Evolutionary conservation across 2,329 filamentous ascomycete genomes (phyloP).

Genomic region (Phialophora macrospora): DNA sequence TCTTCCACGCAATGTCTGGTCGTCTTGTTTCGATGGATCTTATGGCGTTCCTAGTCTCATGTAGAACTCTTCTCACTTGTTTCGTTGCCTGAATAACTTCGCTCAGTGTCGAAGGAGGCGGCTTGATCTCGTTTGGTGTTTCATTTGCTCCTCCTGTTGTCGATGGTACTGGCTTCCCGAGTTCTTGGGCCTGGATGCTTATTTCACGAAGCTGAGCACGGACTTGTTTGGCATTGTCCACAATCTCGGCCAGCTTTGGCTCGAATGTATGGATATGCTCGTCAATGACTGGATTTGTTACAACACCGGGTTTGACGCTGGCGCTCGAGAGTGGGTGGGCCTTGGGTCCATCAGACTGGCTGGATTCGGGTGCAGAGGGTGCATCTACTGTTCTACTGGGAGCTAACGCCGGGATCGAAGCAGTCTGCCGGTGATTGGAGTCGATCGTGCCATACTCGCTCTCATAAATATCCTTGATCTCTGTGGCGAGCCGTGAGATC

Average conservation of each 20-base stretch:
- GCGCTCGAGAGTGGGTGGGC: constrained; percentile 31
- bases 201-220: constrained; percentile 14
- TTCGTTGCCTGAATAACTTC: constrained; percentile 32
- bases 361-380: background rate
- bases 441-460: constrained; percentile 37
- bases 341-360: background rate
- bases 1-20: constrained; percentile 29
- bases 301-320: constrained; percentile 35
- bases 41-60: constrained; percentile 28
- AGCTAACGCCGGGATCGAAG: background rate
- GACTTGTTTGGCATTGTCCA: constrained; percentile 31
- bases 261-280: constrained; percentile 34
- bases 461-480: constrained; percentile 40
- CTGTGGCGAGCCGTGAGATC: constrained; percentile 27
- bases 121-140: constrained; percentile 1
- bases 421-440: constrained; percentile 26
- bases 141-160: background rate
- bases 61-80: constrained; percentile 28
- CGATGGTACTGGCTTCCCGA: background rate
- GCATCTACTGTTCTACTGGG: background rate
- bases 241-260: constrained; percentile 32
- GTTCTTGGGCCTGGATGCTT: background rate
- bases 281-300: constrained; percentile 33
- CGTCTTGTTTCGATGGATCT: constrained; percentile 27
- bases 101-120: constrained; percentile 18